Base-by-base conservation (phyloP, 768 basidiomycete species). In the Hypholoma sublateritium region DNA sequence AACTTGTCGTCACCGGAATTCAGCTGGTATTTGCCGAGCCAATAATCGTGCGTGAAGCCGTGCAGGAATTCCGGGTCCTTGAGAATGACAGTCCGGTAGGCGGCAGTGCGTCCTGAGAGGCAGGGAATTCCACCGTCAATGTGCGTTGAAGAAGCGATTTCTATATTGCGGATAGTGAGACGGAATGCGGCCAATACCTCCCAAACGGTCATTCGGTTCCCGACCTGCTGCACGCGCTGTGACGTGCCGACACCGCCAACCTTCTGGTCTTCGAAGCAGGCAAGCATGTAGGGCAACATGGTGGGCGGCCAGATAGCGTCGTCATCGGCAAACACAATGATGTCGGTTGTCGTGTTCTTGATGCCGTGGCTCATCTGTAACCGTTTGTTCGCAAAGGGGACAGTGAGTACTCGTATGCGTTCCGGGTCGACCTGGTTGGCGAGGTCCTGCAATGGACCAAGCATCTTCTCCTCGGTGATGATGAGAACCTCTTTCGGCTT, bases 221-320 rank as follows among this genome's bases (percentile, higher is more conserved):
- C 93, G 19, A 85, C 81, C 4, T 92, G 82, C 69, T 93, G 88
- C 5, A 96, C 93, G 42, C 92, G 85, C 73, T 95, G 94, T 43
- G 86, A 87, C 4, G 94, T 96, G 32, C 95, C 93, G 4, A 95
- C 94, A 34, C 93, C 94, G 41, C 95, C 93, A 39, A 96, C 81
- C 69, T 90, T 87, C 74, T 95, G 93, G 73, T 96, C 95, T 73
- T 95, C 94, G 66, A 96, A 95, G 68, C 92, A 94, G 11, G 93
- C 93, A 43, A 96, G 83, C 55, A 90, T 84, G 70, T 88, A 91
- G 0, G 91, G 91, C n/a, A 96, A 76, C 57, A 97, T 82, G 3
- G 91, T 94, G 0, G 92, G 86, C 1, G 93, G 93, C 94, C 94
- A 97, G 66, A 97, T 94, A 41, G 94, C 93, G 70, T 97, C 93